Base-by-base conservation (phyloP, 2,329 filamentous ascomycete genomes). In the Colletotrichum cuscutae region DNA sequence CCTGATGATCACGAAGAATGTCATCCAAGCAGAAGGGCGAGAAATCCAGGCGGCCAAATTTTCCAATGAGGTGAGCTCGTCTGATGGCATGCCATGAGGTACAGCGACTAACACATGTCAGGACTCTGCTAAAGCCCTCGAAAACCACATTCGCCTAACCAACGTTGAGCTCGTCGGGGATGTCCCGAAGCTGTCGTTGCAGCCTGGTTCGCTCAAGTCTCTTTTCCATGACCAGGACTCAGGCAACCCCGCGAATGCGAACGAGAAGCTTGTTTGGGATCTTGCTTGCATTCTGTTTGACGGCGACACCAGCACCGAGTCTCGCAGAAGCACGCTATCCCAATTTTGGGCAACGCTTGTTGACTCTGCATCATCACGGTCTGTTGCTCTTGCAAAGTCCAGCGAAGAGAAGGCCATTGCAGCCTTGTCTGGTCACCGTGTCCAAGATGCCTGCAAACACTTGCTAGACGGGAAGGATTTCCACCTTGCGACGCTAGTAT, bases 201-300 rank as follows among this genome's bases (percentile, higher is more conserved):
- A 82, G 73, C 75, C 79, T 2, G 71, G 76, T 1, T 82, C 77
- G 9, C 77, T 86, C 12, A 81, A 79, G 76, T 78, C 82, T 52
- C 74, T 84, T 22, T 86, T 84, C 75, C 85, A 82, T 72, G 81
- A 81, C 53, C 83, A 83, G 58, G 82, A 83, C 52, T 78, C 81
- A 76, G 83, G 80, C 24, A 81, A 84, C 75, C 83, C 85, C 19
- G 86, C 86, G 26, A 86, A 82, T 66, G 81, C 85, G 24, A 90
- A 94, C 70, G 94, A 97, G 82, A 90, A 91, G 78, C 86, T 91
- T 15, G 91, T 97, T 1, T 99, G 97, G 97, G 89, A 94, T 73
- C 86, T 99, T 46, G 92, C 94, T 1, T 93, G 94, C 70, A 92
- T 98, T 49, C 88, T 99, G 4, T 99, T 98, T 78, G 95, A 98